Evolutionary conservation across 2,329 filamentous ascomycete genomes (phyloP).

Genomic region (Colletotrichum orchidophilum): DNA sequence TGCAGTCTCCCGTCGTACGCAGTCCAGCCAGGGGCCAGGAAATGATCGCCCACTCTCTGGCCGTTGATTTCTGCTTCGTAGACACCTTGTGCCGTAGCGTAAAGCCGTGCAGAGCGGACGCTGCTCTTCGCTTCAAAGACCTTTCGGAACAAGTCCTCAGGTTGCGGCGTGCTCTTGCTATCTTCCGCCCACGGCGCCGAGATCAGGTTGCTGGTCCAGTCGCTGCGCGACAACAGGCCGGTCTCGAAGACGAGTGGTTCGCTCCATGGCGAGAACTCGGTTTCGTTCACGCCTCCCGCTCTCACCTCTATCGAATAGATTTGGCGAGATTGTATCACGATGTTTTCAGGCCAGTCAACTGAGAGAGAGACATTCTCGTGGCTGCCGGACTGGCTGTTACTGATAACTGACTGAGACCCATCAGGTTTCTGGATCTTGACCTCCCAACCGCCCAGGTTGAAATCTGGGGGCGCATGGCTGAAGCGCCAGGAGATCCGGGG

Average conservation of each 20-base stretch:
- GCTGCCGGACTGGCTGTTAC: background rate
- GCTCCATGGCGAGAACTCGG: background rate
- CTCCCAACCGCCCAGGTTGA: background rate
- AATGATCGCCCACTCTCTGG: slow-evolving; percentile 47
- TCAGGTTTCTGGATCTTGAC: background rate
- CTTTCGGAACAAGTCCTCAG: slow-evolving; percentile 44
- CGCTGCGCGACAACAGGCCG: background rate
- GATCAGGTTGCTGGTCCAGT: background rate
- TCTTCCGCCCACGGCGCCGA: background rate
- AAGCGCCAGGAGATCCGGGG: background rate
- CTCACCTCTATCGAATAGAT: background rate
- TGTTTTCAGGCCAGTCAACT: background rate
- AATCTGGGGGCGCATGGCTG: background rate
- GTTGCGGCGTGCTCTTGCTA: slow-evolving; percentile 9
- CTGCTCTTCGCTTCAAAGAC: slow-evolving; percentile 34
- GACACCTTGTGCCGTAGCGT: slow-evolving; percentile 56
- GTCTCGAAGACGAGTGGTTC: background rate
- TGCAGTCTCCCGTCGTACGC: slow-evolving; percentile 59
- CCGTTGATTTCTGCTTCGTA: slow-evolving; percentile 60
- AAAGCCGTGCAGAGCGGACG: slow-evolving; percentile 43
- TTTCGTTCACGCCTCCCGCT: background rate
- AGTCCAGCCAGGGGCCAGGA: slow-evolving; percentile 62
- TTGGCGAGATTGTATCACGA: background rate
- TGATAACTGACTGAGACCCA: background rate
- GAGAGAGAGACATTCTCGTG: background rate